Conservation (phyloP, 108 stramenopile genomes). For the Discostella stelligeroides region DNA sequence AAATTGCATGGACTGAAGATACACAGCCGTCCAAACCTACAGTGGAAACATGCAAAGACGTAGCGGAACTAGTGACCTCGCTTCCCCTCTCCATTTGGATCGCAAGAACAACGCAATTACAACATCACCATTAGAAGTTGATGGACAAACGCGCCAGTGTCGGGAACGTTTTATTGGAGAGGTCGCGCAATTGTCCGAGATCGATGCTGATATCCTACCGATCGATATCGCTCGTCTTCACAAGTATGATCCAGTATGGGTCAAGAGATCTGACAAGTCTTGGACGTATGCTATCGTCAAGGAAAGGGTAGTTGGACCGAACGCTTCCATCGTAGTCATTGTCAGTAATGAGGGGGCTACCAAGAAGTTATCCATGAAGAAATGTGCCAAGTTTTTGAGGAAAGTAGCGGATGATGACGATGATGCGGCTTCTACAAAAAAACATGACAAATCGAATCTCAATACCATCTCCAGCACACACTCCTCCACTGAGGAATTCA, state of each 20-base stretch:
- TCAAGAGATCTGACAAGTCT: background rate
- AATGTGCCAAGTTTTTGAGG: constrained; percentile 15
- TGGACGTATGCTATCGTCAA: constrained; percentile 12
- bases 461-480: too few relatives aligned
- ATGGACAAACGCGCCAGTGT: too few relatives aligned
- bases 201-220: background rate
- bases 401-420: background rate
- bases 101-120: too few relatives aligned
- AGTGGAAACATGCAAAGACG: too few relatives aligned
- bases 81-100: too few relatives aligned
- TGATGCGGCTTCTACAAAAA: background rate
- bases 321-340: background rate
- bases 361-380: constrained; percentile 8
- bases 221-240: constrained; percentile 1
- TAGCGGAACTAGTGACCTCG: too few relatives aligned
- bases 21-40: too few relatives aligned
- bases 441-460: too few relatives aligned
- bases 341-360: background rate
- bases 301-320: background rate
- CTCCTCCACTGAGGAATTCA: too few relatives aligned
- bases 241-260: background rate
- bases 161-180: background rate
- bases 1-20: too few relatives aligned
- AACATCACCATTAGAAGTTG: too few relatives aligned
- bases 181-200: background rate